phyloP scores from a whole-genome alignment of 306 rosid species.

The Glycine latifolia region DNA sequence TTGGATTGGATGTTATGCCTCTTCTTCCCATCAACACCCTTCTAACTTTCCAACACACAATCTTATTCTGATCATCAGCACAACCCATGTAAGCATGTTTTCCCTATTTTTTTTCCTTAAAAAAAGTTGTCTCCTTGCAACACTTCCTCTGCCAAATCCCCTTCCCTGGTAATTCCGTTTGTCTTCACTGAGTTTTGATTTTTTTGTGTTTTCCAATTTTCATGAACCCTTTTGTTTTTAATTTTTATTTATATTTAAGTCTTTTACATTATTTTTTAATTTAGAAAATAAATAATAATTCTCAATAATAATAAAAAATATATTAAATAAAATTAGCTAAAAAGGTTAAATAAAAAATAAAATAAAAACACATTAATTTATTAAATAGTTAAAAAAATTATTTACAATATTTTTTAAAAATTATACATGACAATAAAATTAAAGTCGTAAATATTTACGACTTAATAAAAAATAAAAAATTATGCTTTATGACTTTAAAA shows the following conservation, averaged over 20 bases:
- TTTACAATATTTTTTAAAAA: too few relatives aligned
- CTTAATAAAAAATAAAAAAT: too few relatives aligned
- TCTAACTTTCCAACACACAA: background rate
- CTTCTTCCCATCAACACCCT: conserved; percentile 25
- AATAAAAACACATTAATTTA: too few relatives aligned
- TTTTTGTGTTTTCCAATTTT: conserved; percentile 31
- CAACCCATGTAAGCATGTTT: conserved; percentile 69
- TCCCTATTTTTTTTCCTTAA: background rate
- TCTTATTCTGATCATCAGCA: conserved; percentile 31
- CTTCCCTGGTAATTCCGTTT: conserved; percentile 42
- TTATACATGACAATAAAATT: too few relatives aligned
- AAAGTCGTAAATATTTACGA: too few relatives aligned
- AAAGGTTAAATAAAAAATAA: too few relatives aligned
- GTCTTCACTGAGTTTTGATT: conserved; percentile 36
- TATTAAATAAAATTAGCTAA: too few relatives aligned
- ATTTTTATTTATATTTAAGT: background rate
- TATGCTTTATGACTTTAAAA: too few relatives aligned
- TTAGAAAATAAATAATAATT: too few relatives aligned
- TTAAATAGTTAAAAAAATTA: too few relatives aligned
- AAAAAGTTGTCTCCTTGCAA: background rate
- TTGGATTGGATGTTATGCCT: conserved; percentile 26
- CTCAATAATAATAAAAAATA: too few relatives aligned
- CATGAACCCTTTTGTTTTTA: conserved; percentile 4
- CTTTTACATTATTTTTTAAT: too few relatives aligned
- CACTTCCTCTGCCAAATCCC: background rate